These are phyloP conservation scores for Theileria luwenshuni DNA, from an alignment of 169 alveolate genomes.

Conservation along the genomic window DNA sequence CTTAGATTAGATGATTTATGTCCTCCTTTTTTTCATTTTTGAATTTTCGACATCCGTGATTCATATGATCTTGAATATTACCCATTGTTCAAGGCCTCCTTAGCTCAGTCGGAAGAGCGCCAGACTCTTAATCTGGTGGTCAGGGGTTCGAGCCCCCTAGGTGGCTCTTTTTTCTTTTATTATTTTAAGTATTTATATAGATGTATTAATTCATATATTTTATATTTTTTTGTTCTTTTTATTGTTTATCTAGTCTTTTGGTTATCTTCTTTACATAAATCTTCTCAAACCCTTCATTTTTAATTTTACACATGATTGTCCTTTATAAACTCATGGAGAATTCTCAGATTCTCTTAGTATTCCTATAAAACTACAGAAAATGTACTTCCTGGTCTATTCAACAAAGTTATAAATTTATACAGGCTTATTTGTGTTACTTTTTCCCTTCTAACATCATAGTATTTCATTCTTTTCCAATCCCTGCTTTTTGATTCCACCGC, in stretches of 20 bases:
- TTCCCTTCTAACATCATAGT: neutral
- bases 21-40: neutral
- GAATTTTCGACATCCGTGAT: neutral
- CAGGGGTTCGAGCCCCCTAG: conserved; percentile 99
- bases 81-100: conserved; percentile 81
- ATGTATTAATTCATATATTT: neutral
- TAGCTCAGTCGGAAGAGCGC: conserved; percentile 99
- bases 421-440: neutral
- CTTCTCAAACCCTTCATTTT: neutral
- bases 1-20: neutral
- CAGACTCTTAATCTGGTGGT: conserved; percentile 98
- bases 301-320: neutral
- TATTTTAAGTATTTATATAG: neutral
- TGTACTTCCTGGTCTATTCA: neutral
- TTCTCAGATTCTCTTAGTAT: no score
- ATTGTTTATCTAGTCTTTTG: neutral
- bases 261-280: neutral
- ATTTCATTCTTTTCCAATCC: neutral
- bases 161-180: conserved; percentile 76
- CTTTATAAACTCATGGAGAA: no score
- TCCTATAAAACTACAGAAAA: no score
- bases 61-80: conserved; percentile 7
- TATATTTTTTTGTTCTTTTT: neutral
- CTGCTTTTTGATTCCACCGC: neutral
- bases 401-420: no score